phyloP scores from a whole-genome alignment of 768 basidiomycete genomes.

The Scleroderma citrinum region DNA sequence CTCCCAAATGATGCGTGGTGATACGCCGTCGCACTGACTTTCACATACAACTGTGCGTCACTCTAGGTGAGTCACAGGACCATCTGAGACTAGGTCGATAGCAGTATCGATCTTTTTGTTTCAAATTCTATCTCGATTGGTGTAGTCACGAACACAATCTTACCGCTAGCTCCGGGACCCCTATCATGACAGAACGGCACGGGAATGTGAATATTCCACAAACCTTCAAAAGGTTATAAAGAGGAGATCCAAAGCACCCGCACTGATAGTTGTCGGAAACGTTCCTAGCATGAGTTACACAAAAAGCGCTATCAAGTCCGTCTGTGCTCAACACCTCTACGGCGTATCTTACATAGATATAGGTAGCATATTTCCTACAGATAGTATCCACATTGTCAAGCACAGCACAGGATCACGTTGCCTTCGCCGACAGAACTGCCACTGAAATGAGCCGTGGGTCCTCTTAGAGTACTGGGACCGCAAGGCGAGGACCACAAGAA shows the following conservation, averaged over 20 bases:
- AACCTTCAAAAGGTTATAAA: constrained; percentile 58
- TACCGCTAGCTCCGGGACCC: constrained; percentile 60
- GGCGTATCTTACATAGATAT: constrained; percentile 11
- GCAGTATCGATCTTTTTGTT: constrained; percentile 55
- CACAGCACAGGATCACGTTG: constrained; percentile 64
- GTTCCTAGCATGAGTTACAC: no score
- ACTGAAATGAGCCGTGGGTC: constrained; percentile 60
- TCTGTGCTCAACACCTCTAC: constrained; percentile 1
- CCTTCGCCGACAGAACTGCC: constrained; percentile 55
- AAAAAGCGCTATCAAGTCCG: no score
- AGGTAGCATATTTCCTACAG: constrained; percentile 61
- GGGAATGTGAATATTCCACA: constrained; percentile 75
- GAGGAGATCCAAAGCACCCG: constrained; percentile 65
- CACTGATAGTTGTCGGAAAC: constrained; percentile 53
- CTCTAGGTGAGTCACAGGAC: constrained; percentile 44
- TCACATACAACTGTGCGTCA: no score
- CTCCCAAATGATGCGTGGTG: no score
- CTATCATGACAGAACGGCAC: constrained; percentile 54
- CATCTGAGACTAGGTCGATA: no score
- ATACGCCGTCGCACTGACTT: no score
- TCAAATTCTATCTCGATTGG: no score
- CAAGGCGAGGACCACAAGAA: no score
- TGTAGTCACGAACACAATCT: background rate
- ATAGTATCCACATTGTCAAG: constrained; percentile 56
- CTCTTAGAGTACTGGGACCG: no score